Base-by-base conservation (phyloP, 495 filamentous ascomycete genomes). In the Xylaria longipes region DNA sequence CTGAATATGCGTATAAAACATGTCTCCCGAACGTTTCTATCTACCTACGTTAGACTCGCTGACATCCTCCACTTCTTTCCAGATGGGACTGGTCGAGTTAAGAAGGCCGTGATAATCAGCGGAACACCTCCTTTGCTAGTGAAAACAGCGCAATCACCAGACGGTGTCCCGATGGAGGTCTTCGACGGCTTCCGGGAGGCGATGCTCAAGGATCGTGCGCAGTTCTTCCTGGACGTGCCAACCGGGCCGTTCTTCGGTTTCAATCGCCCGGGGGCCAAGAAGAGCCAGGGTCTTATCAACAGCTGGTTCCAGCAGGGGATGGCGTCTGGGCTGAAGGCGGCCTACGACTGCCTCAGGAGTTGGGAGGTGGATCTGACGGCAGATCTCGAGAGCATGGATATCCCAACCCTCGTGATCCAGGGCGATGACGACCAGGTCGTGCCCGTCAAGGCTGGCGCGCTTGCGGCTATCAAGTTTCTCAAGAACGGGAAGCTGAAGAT, bases 61-160 rank as follows among this genome's bases (percentile, higher is more conserved):
- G 7, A 50, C 17, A n/a, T 8, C 0, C n/a, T 25, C 11, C 3
- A 0, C n/a, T 50, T 11, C 8, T 3, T 50, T 11, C 12, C n/a
- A 50, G 46, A 50, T 11, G 46, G 46, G 20, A 50, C 46, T 22
- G 2, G n/a, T 3, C 46, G 46, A 25, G 46, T 50, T 25, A 50
- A 50, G 46, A 50, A 50, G 46, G 46, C 46, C n/a, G 46, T 50
- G 46, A 25, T 50, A 22, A 50, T 50, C n/a, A 50, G 46, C 46
- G 46, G 46, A 11, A 50, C 20, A 4, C 46, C 46, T 0, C 46
- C 46, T 2, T 9, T 50, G 46, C 46, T 50, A 2, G 46, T 50
- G 46, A 22, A 50, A 11, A 50, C 46, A 25, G 46, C 20, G 3
- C 0, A 50, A n/a, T 50, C n/a, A 7, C 46, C 46, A 9, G 46